phyloP scores from a whole-genome alignment of 176 grass and related monocot genomes.

The Ensete ventricosum region DNA sequence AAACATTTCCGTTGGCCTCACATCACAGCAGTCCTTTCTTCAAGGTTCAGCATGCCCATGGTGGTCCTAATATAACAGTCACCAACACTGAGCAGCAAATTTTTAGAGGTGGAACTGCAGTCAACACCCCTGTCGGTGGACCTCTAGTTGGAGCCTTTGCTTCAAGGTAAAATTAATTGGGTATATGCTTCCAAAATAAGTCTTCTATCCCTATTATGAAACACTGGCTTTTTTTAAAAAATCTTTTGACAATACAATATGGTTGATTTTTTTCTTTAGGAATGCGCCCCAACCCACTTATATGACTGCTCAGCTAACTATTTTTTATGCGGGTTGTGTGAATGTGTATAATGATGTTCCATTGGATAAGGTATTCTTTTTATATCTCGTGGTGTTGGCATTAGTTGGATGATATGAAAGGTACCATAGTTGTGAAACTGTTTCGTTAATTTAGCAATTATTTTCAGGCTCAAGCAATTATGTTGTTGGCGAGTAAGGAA shows the following conservation, averaged over 20 bases:
- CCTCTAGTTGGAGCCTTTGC: conserved; percentile 37
- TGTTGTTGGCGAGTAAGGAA: conserved; percentile 68
- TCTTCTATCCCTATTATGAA: not conserved
- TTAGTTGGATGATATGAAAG: not conserved
- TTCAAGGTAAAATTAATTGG: conserved; percentile 31
- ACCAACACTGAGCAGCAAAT: conserved; percentile 31
- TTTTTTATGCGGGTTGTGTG: conserved; percentile 77
- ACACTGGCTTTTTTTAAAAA: not conserved
- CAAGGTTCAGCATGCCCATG: conserved; percentile 47
- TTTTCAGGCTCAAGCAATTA: conserved; percentile 68
- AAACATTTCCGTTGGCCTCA: conserved; percentile 35
- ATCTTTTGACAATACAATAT: conserved; percentile 12
- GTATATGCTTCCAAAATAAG: not conserved
- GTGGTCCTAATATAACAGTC: conserved; percentile 21
- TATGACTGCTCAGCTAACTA: conserved; percentile 48
- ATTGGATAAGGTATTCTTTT: conserved; percentile 49
- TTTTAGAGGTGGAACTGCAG: conserved; percentile 18
- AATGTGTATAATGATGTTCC: conserved; percentile 75
- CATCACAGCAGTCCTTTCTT: conserved; percentile 38
- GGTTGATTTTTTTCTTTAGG: conserved; percentile 37
- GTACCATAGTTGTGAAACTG: not conserved
- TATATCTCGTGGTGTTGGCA: not conserved
- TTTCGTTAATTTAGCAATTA: not conserved
- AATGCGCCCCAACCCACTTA: conserved; percentile 29
- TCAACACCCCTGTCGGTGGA: conserved; percentile 16